Evolutionary conservation across 306 rosid species (phyloP), one percentile per base, ranked within the genome.

Genomic region (Begonia masoniana): DNA sequence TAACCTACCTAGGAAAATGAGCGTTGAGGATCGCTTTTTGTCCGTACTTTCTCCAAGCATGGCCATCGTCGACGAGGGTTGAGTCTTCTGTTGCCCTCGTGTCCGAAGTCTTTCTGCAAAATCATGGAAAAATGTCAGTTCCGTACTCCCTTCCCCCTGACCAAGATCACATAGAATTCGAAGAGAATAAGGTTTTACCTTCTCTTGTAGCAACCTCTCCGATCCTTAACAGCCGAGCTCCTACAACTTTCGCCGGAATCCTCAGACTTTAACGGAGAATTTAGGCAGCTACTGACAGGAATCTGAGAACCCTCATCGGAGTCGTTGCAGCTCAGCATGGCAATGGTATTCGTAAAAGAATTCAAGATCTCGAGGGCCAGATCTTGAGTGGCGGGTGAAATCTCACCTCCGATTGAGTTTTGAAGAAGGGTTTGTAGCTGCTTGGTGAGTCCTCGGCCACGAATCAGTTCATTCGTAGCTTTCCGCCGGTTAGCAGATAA

Each of bases 1-100:
- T 5, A 31, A 21, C 10, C 24, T 10, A 54, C 26, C 67, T 26
- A 0, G 67, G 67, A 13, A 12, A 54, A 12, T 23, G 46, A 3
- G 67, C 67, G 12, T 62, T 45, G n/a, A 53, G 67, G 48, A 62
- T 54, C 16, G 10, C 9, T 24, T 62, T 62, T 50, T 62, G 67
- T 17, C 67, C 67, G 35, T 62, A 62, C 1, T 62, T 62, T 39
- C 67, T 43, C 67, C 67, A 62, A 16, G 59, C 67, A 16, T 62
- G 53, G 36, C 67, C 67, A 46, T 62, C 67, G 45, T 62, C 67
- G 10, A 53, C 17, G 3, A 45, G 58, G 15, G n/a, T 15, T 5
- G 53, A 5, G 16, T 31, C 9, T 31, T 31, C 39, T 31, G 39
- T 31, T 6, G 9, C 39, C 39, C 39, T 4, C 39, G 39, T 31